A percentile compares a stretch with the other conserved stretches of the same genome.
Evolutionary conservation across 257 asterid genomes (phyloP).

Genomic region (Rubia yunnanensis): DNA sequence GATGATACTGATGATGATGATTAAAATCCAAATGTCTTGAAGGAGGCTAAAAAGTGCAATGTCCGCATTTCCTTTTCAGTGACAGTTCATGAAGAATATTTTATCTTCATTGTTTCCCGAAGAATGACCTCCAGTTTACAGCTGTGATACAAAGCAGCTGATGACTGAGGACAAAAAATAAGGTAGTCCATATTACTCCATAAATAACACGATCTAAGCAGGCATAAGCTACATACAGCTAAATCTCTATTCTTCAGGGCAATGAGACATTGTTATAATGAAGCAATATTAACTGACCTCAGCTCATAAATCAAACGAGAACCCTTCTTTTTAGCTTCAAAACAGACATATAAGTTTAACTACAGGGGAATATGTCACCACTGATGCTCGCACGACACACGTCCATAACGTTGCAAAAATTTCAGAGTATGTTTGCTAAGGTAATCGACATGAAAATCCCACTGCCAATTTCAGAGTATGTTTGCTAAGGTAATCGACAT

Average conservation of each 20-base stretch:
- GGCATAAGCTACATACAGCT: neutral
- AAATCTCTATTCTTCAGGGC: neutral
- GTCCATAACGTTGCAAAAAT: neutral
- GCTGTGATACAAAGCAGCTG: constrained; percentile 7
- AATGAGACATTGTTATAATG: neutral
- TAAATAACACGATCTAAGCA: too few relatives aligned
- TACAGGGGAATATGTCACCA: neutral
- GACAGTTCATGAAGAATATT: constrained; percentile 1
- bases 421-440: too few relatives aligned
- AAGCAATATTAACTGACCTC: neutral
- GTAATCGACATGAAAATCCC: neutral
- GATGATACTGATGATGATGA: constrained; percentile 7
- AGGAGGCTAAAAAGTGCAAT: neutral
- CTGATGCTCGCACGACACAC: neutral
- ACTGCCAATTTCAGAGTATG: neutral
- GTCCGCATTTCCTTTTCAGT: constrained; percentile 6
- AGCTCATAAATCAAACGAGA: neutral
- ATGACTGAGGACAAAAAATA: neutral
- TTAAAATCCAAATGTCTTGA: constrained; percentile 3
- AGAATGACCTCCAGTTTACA: neutral
- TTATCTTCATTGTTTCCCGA: neutral
- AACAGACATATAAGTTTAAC: neutral
- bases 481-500: neutral
- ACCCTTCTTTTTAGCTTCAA: neutral
- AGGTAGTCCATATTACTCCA: neutral